Conservation (phyloP, 2,329 filamentous ascomycete genomes). For the Torrubiella hemipterigena region DNA sequence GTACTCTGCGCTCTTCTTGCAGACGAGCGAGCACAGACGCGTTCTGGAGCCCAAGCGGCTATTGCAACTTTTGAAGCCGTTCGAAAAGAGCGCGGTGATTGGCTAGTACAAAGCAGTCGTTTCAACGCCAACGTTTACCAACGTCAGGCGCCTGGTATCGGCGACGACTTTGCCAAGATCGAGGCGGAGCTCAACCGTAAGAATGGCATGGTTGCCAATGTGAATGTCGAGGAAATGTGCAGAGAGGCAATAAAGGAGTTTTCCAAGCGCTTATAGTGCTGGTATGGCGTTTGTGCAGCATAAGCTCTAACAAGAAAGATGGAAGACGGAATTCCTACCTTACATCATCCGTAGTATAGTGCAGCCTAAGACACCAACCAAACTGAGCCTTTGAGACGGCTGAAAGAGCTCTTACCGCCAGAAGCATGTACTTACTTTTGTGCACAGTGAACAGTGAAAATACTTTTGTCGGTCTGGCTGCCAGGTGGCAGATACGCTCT, state of each 20-base stretch:
- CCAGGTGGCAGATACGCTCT: too few species aligned
- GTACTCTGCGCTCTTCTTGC: slow-evolving; percentile 33
- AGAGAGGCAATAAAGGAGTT: background rate
- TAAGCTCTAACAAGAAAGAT: too few species aligned
- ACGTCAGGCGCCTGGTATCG: background rate
- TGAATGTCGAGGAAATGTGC: background rate
- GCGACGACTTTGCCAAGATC: background rate
- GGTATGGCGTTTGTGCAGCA: too few species aligned
- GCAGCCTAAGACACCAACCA: too few species aligned
- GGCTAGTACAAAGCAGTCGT: slow-evolving; percentile 34
- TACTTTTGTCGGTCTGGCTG: too few species aligned
- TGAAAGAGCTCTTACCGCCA: too few species aligned
- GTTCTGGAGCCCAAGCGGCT: slow-evolving; percentile 24
- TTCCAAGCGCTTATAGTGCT: too few species aligned
- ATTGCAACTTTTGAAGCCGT: slow-evolving; percentile 39
- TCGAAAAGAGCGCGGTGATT: slow-evolving; percentile 34
- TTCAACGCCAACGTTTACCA: background rate
- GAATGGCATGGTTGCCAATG: background rate
- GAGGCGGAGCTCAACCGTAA: background rate
- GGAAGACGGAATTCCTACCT: too few species aligned
- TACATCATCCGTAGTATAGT: too few species aligned
- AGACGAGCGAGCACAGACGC: slow-evolving; percentile 20
- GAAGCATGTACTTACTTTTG: too few species aligned
- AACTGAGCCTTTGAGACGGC: too few species aligned
- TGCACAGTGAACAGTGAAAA: too few species aligned